Percentiles rank a stretch among this genome's conserved stretches.
phyloP scores from a whole-genome alignment of 2,329 filamentous ascomycete genomes.

The Orbilia oligospora region DNA sequence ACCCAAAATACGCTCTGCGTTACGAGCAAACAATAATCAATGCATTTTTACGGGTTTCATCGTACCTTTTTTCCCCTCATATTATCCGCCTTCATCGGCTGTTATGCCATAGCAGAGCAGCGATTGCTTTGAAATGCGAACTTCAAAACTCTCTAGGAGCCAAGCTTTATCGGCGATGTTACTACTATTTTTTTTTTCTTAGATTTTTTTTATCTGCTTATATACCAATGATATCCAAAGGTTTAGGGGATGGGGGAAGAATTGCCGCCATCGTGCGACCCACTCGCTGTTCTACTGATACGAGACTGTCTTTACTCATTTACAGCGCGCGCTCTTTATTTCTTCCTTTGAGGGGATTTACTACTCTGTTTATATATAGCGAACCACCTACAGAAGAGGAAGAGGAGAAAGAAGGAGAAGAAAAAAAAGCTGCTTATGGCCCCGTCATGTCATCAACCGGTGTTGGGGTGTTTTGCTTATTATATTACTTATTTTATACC shows the following conservation, averaged over 20 bases:
- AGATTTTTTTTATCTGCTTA: slow-evolving; percentile 39
- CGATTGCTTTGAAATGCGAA: slow-evolving; percentile 7
- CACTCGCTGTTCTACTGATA: not conserved
- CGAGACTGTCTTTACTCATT: slow-evolving; percentile 12
- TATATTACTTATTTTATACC: slow-evolving; percentile 13
- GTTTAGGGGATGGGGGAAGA: slow-evolving; percentile 1
- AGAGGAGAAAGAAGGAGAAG: slow-evolving; percentile 14
- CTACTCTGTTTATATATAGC: slow-evolving; percentile 50
- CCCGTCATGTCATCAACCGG: slow-evolving; percentile 50
- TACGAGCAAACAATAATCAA: slow-evolving; percentile 20
- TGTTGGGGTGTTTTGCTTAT: slow-evolving; percentile 54
- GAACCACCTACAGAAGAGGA: slow-evolving; percentile 37
- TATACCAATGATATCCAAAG: slow-evolving; percentile 51
- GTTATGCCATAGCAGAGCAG: not conserved
- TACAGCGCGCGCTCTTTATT: slow-evolving; percentile 16
- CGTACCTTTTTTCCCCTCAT: slow-evolving; percentile 10
- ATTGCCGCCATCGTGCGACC: slow-evolving; percentile 7
- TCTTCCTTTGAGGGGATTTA: not conserved
- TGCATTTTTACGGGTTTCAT: slow-evolving; percentile 30
- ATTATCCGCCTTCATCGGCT: not conserved
- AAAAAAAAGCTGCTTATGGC: slow-evolving; percentile 48
- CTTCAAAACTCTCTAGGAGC: not conserved
- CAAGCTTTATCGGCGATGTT: slow-evolving; percentile 10
- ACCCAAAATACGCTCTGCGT: slow-evolving; percentile 3
- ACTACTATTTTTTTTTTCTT: slow-evolving; percentile 9